phyloP scores from a whole-genome alignment of 805 yeast species.

The Barnettozyma wickerhamii region DNA sequence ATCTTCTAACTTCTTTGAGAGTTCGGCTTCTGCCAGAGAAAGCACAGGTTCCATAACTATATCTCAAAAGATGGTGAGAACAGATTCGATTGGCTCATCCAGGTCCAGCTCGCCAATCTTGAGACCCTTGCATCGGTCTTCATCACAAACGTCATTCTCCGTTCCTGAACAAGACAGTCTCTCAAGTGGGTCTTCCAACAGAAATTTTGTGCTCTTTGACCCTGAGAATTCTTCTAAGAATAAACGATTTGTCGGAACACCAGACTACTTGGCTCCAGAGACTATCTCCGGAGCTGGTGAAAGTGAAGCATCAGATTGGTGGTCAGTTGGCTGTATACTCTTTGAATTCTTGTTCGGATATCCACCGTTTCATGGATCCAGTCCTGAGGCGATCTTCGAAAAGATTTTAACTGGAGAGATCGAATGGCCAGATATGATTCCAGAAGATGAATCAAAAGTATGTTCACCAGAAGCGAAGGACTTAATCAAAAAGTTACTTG shows the following conservation, averaged over 20 bases:
- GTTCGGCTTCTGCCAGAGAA: constrained; percentile 5
- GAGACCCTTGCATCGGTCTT: constrained; percentile 43
- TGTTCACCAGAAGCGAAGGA: constrained; percentile 71
- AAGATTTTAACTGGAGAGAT: constrained; percentile 72
- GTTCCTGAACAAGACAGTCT: constrained; percentile 44
- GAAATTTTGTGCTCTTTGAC: constrained; percentile 64
- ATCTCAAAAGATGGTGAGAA: constrained; percentile 12
- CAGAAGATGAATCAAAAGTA: constrained; percentile 46
- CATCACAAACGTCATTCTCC: constrained; percentile 56
- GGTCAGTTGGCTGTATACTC: constrained; percentile 95
- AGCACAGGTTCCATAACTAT: constrained; percentile 12
- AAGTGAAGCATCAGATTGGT: constrained; percentile 89
- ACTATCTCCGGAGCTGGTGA: constrained; percentile 83
- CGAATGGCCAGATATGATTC: constrained; percentile 75
- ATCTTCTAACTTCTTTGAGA: constrained; percentile 27
- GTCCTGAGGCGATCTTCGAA: constrained; percentile 77
- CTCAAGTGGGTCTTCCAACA: constrained; percentile 10
- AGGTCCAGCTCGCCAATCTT: constrained; percentile 44
- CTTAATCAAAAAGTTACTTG: constrained; percentile 58
- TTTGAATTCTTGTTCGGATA: constrained; percentile 90
- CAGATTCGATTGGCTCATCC: constrained; percentile 16
- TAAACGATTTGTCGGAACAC: constrained; percentile 88
- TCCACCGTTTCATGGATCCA: constrained; percentile 87
- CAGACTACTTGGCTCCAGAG: constrained; percentile 97
- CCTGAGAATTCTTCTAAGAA: constrained; percentile 55